Base-by-base conservation (phyloP, 1,139 yeast species). In the Scheffersomyces titani region DNA sequence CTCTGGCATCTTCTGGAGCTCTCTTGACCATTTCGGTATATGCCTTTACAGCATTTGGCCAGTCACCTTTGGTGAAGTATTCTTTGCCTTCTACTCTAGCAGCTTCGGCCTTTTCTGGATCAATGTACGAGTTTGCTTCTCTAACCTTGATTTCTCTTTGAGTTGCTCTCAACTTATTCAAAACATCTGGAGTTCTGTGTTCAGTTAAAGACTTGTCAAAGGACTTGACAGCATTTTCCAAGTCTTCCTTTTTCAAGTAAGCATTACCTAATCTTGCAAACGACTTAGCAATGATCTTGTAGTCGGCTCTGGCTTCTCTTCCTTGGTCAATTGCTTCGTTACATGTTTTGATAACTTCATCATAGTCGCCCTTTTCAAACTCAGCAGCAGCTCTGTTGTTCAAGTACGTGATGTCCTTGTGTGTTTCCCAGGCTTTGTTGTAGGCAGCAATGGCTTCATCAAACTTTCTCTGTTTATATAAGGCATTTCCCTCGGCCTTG, bases 331-430 rank as follows among this genome's bases (percentile, higher is more conserved):
- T 83, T 19, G 99, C 98, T 57, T 78, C 77, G 64, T 85, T 78
- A 74, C 98, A 89, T 5, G 98, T 91, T 57, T 81, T 76, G 63
- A 94, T 89, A 47, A 97, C 93, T 18, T 87, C 76, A 57, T 92
- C 97, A 67, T 85, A 91, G 68, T 92, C 98, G 58, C 96, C 97
- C 74, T 93, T 92, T 76, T 96, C 99, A 68, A 77, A 94, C 74
- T 94, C 97, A 36, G 99, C 99, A 55, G 99, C 99, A 46, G 99
- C 96, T 69, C 96, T 87, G 81, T 96, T 96, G 80, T 94, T 96
- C 71, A 96, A 82, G 73, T 90, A 96, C 1, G 99, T 94, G 68
- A 94, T 91, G 70, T 96, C 99, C 69, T 88, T 83, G 76, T 81
- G 77, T 44, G 87, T 73, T 51, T 88, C 89, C 91, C 94, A 96